Base-by-base conservation (phyloP, 2,329 filamentous ascomycete species). In the Neonectria ditissima region DNA sequence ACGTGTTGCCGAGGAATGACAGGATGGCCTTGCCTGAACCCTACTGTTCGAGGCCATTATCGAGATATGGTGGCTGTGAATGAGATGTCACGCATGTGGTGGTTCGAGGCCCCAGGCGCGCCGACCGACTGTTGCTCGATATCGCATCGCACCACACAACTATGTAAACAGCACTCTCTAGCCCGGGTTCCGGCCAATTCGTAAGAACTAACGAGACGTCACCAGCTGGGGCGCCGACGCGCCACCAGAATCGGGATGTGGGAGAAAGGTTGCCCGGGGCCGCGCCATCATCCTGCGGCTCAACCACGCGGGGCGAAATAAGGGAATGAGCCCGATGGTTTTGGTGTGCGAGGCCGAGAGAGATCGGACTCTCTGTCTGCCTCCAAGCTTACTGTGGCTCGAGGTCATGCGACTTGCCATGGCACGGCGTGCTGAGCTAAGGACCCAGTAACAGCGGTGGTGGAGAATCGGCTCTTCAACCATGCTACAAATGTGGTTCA, bases 1-100 rank as follows among this genome's bases (percentile, higher is more conserved):
- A 59, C 55, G 51, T 60, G 55, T 56, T 51, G 45, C 53, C 57
- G 62, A 57, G 57, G 41, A 60, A 56, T 60, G 51, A 50, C 20
- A 55, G n/a, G 56, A 47, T 37, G 26, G 18, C 14, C 13, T 47
- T 11, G 28, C 22, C 34, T 50, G 14, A 39, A 39, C 11, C n/a
- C 45, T 16, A 11, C 20, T 32, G n/a, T 41, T 43, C 24, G 47
- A 16, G 26, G 22, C 20, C 14, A 26, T 53, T 16, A n/a, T 37
- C 45, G 41, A 60, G 20, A 55, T 51, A 24, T 47, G 47, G 54
- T 59, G 55, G 60, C 54, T 55, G 52, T 28, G 34, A 28, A 55
- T 53, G 62, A 22, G 22, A 53, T 59, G 57, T 60, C 52, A 64
- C 57, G 39, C 57, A 59, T 24, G 20, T 47, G 37, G 57, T 61